Percentiles rank a stretch among this genome's conserved stretches.
Evolutionary conservation across 345 rosid species (phyloP).

Genomic region (Eucalyptus tenuipes): DNA sequence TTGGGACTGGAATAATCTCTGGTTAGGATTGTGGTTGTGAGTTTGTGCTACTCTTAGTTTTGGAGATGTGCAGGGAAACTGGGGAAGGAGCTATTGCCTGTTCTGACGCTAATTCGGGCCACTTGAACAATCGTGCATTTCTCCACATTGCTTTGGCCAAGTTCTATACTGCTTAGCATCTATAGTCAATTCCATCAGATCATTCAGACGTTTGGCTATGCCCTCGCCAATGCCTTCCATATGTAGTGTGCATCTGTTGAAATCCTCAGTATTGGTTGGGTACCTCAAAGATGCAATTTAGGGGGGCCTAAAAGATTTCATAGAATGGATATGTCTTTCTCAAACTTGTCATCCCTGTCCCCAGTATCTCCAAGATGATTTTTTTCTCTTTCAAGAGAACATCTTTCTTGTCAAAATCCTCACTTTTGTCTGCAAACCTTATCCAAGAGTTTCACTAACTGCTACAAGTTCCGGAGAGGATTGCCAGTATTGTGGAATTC

Average conservation of each 20-base stretch:
- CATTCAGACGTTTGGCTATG: background rate
- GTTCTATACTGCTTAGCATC: background rate
- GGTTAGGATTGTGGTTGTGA: background rate
- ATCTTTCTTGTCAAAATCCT: background rate
- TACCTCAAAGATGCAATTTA: background rate
- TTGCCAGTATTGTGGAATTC: background rate
- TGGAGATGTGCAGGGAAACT: background rate
- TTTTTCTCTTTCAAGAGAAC: background rate
- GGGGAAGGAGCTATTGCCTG: background rate
- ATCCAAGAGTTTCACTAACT: background rate
- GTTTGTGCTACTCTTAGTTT: background rate
- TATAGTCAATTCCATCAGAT: background rate
- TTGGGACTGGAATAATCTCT: background rate
- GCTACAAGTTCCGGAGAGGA: background rate
- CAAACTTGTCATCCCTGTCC: background rate
- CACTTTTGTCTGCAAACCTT: background rate
- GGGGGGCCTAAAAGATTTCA: background rate
- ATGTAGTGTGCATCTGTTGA: background rate
- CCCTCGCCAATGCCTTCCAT: background rate
- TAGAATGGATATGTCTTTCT: background rate
- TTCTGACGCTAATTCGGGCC: background rate
- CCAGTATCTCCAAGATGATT: background rate
- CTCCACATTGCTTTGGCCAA: background rate
- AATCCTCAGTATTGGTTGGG: background rate
- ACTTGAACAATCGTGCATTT: background rate